Base-by-base conservation (phyloP, 2,329 filamentous ascomycete genomes). In the Tolypocladium album region DNA sequence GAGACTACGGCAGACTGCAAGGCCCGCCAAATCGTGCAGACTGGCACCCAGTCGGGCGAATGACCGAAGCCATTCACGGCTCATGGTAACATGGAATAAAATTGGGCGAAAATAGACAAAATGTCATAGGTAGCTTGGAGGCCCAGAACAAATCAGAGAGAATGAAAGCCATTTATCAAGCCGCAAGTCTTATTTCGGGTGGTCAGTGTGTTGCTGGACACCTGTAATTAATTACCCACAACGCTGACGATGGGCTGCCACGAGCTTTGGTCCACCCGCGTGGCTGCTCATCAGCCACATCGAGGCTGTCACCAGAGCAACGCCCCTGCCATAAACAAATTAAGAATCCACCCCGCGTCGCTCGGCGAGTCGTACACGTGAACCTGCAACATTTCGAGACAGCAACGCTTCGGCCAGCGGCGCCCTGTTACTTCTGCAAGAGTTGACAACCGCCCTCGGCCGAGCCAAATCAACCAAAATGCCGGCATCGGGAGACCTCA, bases 401-500 rank as follows among this genome's bases (percentile, higher is more conserved):
- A 24, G 45, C 20, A 55, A 38, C 31, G 22, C 20, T 22, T 8
- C 50, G 31, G 50, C 50, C 50, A 55, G 20, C 50, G 50, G 20
- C 31, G 11, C 20, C 31, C 20, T 34, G 50, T 42, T 20, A 22
- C 53, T 38, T 38, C 52, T 55, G n/a, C 45, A 59, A 52, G 45
- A 58, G 31, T 52, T 34, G 17, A 61, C 15, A 42, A 38, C 47
- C 62, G 55, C 55, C 62, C n/a, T 55, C 59, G 52, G 57, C 62
- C 64, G 62, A 62, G 59, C 55, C 63, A 58, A 67, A 62, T 64
- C 65, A 70, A 61, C 59, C 64, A 74, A 68, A 68, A 85, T 85
- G 77, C 76, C 78, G 64, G 66, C 67, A 43, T 73, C 76, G 62
- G 74, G 76, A 62, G 83, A 87, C 66, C 74, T 85, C 45, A 84